Evolutionary conservation across 2,329 filamentous ascomycete species (phyloP).

Genomic region (Penicillium crustosum): DNA sequence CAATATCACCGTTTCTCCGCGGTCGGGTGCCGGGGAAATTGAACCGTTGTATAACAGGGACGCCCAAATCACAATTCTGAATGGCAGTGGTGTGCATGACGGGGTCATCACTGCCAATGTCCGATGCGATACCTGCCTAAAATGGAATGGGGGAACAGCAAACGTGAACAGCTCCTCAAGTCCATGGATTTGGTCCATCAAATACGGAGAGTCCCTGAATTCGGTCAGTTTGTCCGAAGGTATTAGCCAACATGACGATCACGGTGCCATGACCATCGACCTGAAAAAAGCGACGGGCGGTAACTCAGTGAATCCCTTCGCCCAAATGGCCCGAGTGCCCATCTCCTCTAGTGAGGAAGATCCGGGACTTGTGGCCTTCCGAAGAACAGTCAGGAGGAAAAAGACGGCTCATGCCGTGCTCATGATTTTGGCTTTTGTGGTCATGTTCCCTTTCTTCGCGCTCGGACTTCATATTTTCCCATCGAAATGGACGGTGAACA

Average conservation of each 20-base stretch:
- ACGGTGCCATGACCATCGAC: slow-evolving; percentile 23
- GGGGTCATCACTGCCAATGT: slow-evolving; percentile 62
- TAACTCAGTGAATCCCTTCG: slow-evolving; percentile 18
- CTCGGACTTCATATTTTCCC: slow-evolving; percentile 36
- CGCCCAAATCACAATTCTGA: slow-evolving; percentile 54
- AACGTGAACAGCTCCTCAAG: slow-evolving; percentile 21
- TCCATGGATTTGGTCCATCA: slow-evolving; percentile 33
- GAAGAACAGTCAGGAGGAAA: slow-evolving; percentile 14
- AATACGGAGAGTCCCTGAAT: slow-evolving; percentile 23
- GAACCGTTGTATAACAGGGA: slow-evolving; percentile 51
- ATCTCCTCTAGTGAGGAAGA: slow-evolving; percentile 3
- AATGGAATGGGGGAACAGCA: slow-evolving; percentile 20
- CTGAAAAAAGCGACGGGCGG: slow-evolving; percentile 26
- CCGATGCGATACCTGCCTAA: slow-evolving; percentile 34
- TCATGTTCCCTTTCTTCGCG: slow-evolving; percentile 40
- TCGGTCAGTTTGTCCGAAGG: slow-evolving; percentile 19
- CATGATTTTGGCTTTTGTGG: slow-evolving; percentile 43
- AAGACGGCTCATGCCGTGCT: slow-evolving; percentile 35
- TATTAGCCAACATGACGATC: slow-evolving; percentile 28
- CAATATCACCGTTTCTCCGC: slow-evolving; percentile 60
- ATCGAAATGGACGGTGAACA: slow-evolving; percentile 43
- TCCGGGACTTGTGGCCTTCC: slow-evolving; percentile 3
- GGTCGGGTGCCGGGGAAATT: slow-evolving; percentile 50
- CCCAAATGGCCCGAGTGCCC: slow-evolving; percentile 10
- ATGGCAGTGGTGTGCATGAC: slow-evolving; percentile 57